phyloP scores from a whole-genome alignment of 2,329 filamentous ascomycete genomes.

The Triangularia verruculosa region DNA sequence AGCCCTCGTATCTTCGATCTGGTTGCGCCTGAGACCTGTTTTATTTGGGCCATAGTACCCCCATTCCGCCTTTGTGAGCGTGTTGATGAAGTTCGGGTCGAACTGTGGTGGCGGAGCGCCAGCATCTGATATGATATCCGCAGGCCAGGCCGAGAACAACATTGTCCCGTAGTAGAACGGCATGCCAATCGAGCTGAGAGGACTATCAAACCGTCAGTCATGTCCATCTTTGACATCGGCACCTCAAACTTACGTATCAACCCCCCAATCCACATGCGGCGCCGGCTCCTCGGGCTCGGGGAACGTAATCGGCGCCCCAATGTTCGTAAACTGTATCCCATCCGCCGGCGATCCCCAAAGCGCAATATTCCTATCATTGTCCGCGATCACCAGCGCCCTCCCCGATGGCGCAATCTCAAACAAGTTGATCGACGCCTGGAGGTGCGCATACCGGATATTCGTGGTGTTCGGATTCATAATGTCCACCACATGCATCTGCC shows the following conservation, averaged over 20 bases:
- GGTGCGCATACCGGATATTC: slow-evolving; percentile 78
- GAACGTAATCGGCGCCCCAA: slow-evolving; percentile 74
- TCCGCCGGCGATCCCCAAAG: slow-evolving; percentile 87
- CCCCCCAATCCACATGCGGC: slow-evolving; percentile 63
- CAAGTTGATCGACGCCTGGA: slow-evolving; percentile 69
- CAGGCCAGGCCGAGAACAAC: slow-evolving; percentile 86
- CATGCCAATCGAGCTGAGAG: slow-evolving; percentile 82
- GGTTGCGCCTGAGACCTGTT: slow-evolving; percentile 71
- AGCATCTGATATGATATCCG: slow-evolving; percentile 77
- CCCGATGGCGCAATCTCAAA: slow-evolving; percentile 87
- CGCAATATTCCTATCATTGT: slow-evolving; percentile 74
- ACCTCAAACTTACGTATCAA: slow-evolving; percentile 54
- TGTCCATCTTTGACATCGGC: too few species aligned
- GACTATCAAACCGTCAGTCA: slow-evolving; percentile 43
- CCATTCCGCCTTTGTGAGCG: slow-evolving; percentile 67
- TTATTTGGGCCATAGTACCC: slow-evolving; percentile 71
- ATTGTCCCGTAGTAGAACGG: slow-evolving; percentile 93
- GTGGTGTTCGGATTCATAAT: slow-evolving; percentile 89
- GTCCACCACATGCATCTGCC: slow-evolving; percentile 94
- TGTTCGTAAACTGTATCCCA: slow-evolving; percentile 75
- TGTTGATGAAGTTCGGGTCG: slow-evolving; percentile 66
- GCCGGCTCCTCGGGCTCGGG: slow-evolving; percentile 61
- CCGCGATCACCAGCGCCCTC: slow-evolving; percentile 77
- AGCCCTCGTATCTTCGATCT: slow-evolving; percentile 74
- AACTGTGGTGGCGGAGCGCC: slow-evolving; percentile 76